These are phyloP conservation scores for Cordyceps tenuipes DNA, from an alignment of 2,329 filamentous ascomycete species.

Conservation along the genomic window DNA sequence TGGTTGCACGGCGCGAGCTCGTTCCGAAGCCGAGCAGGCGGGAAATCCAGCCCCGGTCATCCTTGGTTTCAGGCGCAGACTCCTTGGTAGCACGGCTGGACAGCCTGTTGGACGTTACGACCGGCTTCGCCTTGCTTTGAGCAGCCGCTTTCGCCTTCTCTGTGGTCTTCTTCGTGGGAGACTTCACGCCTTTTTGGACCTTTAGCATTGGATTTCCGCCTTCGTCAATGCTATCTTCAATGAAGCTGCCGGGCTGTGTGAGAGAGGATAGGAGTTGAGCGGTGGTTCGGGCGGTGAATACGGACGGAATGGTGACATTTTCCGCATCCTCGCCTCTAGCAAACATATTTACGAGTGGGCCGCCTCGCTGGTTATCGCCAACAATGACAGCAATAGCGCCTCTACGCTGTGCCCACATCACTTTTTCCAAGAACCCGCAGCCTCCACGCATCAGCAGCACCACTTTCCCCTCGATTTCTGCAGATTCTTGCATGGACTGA, in stretches of 20 bases:
- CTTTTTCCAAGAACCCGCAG: conserved; percentile 94
- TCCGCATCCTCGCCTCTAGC: conserved; percentile 85
- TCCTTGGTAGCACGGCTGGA: conserved; percentile 20
- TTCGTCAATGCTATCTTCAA: conserved; percentile 52
- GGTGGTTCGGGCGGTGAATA: conserved; percentile 92
- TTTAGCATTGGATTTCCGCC: conserved; percentile 49
- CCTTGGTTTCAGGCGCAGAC: conserved; percentile 12
- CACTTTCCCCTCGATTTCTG: conserved; percentile 88
- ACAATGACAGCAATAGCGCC: conserved; percentile 87
- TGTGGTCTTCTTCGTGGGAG: conserved; percentile 3
- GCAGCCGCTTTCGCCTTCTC: conserved; percentile 26
- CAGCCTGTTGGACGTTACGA: conserved; percentile 18
- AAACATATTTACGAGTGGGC: conserved; percentile 92
- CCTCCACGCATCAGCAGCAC: conserved; percentile 86
- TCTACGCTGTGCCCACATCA: conserved; percentile 90
- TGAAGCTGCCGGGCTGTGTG: conserved; percentile 60
- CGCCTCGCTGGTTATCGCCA: conserved; percentile 84
- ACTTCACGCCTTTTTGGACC: conserved; percentile 40
- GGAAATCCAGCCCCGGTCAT: conserved; percentile 34
- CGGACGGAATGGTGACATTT: conserved; percentile 84
- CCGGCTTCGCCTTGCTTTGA: conserved; percentile 20
- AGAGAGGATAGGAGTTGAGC: conserved; percentile 87
- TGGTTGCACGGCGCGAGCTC: conserved; percentile 24
- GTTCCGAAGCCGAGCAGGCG: conserved; percentile 31
- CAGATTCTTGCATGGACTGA: conserved; percentile 80